Conservation (phyloP, 2,329 filamentous ascomycete genomes). For the Hypoxylon sp. region DNA sequence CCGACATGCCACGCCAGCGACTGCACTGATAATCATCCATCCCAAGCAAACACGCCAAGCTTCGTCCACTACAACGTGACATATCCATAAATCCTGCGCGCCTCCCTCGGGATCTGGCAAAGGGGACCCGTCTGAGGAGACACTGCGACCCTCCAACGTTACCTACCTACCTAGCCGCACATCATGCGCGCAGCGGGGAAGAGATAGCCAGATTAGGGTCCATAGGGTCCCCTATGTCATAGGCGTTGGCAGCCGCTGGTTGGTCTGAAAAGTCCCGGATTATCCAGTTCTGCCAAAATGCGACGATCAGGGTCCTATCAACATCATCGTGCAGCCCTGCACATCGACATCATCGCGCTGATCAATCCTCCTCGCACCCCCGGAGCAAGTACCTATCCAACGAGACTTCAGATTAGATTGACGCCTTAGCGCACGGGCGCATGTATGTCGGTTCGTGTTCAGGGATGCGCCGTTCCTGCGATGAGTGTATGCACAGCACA, state of each 20-base stretch:
- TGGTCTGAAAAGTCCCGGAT: conserved; percentile 28
- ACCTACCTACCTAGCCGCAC: conserved; percentile 12
- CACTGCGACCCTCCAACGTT: conserved; percentile 17
- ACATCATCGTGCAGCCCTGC: conserved; percentile 34
- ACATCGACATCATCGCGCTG: conserved; percentile 34
- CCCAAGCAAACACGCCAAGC: conserved; percentile 29
- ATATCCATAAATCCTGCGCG: conserved; percentile 20
- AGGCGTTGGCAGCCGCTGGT: conserved; percentile 26
- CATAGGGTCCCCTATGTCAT: conserved; percentile 22
- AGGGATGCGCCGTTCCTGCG: background rate
- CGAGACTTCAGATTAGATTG: conserved; percentile 7
- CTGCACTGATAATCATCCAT: conserved; percentile 18
- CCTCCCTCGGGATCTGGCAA: conserved; percentile 24
- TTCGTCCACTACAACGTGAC: conserved; percentile 6
- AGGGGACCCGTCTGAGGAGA: conserved; percentile 11
- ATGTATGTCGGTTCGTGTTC: background rate
- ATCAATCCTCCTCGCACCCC: background rate
- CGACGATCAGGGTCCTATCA: conserved; percentile 39
- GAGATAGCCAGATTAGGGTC: too few relatives aligned
- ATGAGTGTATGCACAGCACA: background rate
- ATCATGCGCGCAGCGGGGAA: conserved; percentile 11
- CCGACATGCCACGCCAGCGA: conserved; percentile 21
- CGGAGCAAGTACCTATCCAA: background rate
- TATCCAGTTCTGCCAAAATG: conserved; percentile 33
- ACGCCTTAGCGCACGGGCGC: conserved; percentile 11